A percentile compares a stretch with the other conserved stretches of the same genome.
Evolutionary conservation across 1,284 basidiomycete species (phyloP).

Genomic region (Garcileccinum viscosum): DNA sequence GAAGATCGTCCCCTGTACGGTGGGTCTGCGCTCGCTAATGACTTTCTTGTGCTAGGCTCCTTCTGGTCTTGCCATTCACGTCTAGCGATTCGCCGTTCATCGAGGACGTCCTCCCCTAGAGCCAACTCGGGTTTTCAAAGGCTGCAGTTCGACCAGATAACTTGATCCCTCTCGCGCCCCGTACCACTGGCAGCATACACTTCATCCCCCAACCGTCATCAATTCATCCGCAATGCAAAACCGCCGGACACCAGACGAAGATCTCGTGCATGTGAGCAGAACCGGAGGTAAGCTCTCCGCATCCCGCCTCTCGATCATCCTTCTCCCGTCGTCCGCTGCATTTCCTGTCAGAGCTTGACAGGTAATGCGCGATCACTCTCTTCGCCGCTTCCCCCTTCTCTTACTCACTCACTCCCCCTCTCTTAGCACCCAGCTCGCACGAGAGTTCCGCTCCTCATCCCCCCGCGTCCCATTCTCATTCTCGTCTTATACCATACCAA

Average conservation of each 20-base stretch:
- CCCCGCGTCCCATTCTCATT: conserved; percentile 1
- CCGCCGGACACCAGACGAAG: conserved; percentile 24
- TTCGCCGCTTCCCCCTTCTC: too few species aligned
- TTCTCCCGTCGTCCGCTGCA: conserved; percentile 11
- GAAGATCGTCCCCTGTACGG: background rate
- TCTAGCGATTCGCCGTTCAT: background rate
- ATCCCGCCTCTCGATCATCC: conserved; percentile 14
- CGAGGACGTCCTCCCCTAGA: too few species aligned
- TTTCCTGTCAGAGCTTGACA: conserved; percentile 14
- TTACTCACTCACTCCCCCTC: conserved; percentile 18
- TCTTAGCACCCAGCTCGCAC: conserved; percentile 14
- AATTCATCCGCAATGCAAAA: conserved; percentile 28
- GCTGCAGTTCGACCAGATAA: too few species aligned
- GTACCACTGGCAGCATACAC: too few species aligned
- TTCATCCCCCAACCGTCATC: too few species aligned
- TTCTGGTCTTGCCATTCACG: background rate
- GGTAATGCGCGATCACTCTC: conserved; percentile 24
- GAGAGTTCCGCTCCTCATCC: background rate
- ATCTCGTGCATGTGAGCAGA: conserved; percentile 12
- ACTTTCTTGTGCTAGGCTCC: background rate
- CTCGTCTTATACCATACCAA: conserved; percentile 1
- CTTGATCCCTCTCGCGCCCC: too few species aligned
- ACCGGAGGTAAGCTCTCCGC: conserved; percentile 38
- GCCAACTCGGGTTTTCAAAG: too few species aligned
- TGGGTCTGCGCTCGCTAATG: background rate